Evolutionary conservation across 1,139 yeast genomes (phyloP).

Genomic region (Entelexis sorbosivorans): DNA sequence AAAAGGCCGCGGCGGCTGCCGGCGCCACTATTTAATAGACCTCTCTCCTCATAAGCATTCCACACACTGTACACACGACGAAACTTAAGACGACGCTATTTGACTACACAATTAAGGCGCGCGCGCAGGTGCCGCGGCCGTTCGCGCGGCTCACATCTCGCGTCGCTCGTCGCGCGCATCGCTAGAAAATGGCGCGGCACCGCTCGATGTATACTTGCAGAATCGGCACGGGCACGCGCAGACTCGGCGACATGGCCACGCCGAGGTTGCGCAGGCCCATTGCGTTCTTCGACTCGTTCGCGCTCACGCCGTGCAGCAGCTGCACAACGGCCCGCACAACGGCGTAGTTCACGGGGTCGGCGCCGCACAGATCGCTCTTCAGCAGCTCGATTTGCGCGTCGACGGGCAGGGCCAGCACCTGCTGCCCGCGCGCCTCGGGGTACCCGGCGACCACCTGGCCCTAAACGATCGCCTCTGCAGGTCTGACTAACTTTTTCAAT

Average conservation of each 20-base stretch:
- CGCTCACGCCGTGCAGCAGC: constrained; percentile 54
- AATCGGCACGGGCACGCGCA: constrained; percentile 58
- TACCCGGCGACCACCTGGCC: constrained; percentile 37
- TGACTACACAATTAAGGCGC: no score
- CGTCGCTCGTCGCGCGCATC: no score
- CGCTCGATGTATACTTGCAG: constrained; percentile 54
- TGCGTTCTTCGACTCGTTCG: constrained; percentile 55
- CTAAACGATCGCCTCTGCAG: neutral
- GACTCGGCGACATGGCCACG: constrained; percentile 78
- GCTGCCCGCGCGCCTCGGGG: constrained; percentile 5
- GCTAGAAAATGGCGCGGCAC: constrained; percentile 45
- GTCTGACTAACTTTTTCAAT: constrained; percentile 2
- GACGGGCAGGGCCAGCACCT: constrained; percentile 30
- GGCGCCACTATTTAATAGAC: constrained; percentile 3
- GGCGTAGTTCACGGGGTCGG: constrained; percentile 47
- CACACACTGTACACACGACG: neutral
- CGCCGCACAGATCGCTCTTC: constrained; percentile 28
- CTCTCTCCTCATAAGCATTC: neutral
- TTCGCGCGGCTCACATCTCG: no score
- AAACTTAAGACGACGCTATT: no score
- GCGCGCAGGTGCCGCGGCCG: no score
- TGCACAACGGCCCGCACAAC: constrained; percentile 55
- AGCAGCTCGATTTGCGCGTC: constrained; percentile 29
- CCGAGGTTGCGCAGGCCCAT: constrained; percentile 73
- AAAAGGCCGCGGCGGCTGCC: constrained; percentile 6